Evolutionary conservation across 2,329 filamentous ascomycete genomes (phyloP).

Genomic region (Sporothrix humicola): DNA sequence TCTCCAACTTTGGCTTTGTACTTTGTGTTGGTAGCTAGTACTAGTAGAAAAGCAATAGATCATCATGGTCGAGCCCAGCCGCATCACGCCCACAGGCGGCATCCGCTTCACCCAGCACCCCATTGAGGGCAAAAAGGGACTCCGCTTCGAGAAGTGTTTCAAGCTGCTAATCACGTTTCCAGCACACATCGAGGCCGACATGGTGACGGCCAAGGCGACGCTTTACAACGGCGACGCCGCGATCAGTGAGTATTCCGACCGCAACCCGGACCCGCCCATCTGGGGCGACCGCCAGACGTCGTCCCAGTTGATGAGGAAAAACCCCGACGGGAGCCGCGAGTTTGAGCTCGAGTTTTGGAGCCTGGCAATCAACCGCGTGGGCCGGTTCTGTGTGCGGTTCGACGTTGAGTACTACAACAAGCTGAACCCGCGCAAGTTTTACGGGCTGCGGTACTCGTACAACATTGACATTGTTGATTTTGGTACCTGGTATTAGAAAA

Average conservation of each 20-base stretch:
- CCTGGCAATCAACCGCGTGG: constrained; percentile 13
- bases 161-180: background rate
- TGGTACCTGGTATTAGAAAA: no score
- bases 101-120: constrained; percentile 2
- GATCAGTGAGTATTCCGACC: background rate
- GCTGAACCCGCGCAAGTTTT: background rate
- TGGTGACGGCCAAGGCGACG: constrained; percentile 16
- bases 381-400: constrained; percentile 1
- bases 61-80: background rate
- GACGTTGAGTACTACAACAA: constrained; percentile 6
- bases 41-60: background rate
- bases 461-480: background rate
- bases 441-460: background rate
- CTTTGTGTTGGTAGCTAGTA: background rate
- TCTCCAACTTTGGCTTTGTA: no score
- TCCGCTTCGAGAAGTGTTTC: background rate
- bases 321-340: background rate
- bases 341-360: constrained; percentile 24
- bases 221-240: background rate
- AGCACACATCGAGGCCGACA: constrained; percentile 15
- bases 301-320: background rate
- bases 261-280: background rate
- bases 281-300: background rate
- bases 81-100: constrained; percentile 10
- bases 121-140: constrained; percentile 1